Evolutionary conservation across 495 filamentous ascomycete genomes (phyloP).

Genomic region (Xylaria intraflava): DNA sequence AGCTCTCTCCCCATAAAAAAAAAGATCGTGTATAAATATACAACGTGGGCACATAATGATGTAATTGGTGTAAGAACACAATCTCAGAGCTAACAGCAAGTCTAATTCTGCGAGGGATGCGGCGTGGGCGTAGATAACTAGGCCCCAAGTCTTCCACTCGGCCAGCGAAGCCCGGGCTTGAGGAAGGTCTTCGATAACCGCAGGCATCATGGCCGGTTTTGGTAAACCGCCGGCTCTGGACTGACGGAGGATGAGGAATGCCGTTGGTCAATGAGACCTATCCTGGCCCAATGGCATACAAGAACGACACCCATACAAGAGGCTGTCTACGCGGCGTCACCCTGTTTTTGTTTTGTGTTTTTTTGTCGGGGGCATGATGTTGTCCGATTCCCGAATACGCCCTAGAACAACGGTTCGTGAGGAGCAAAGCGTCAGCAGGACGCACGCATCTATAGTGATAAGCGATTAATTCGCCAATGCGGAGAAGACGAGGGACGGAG

Average conservation of each 20-base stretch:
- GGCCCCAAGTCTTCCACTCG: neutral
- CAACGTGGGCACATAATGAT: too few species aligned
- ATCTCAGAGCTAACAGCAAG: neutral
- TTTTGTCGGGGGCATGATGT: neutral
- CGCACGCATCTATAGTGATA: neutral
- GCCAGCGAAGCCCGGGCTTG: neutral
- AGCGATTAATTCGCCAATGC: neutral
- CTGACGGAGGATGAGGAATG: neutral
- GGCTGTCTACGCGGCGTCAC: neutral
- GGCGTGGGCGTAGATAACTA: neutral
- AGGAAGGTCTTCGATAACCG: neutral
- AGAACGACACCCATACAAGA: neutral
- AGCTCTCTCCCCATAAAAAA: neutral
- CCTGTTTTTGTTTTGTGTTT: neutral
- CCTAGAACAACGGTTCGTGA: slow-evolving; percentile 4
- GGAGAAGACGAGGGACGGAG: neutral
- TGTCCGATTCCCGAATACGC: too few species aligned
- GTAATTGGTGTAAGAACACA: too few species aligned
- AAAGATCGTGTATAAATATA: neutral
- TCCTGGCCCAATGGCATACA: neutral
- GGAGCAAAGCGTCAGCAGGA: neutral
- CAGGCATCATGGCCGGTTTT: neutral
- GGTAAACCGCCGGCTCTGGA: neutral
- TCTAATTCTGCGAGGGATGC: neutral
- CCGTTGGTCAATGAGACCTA: neutral